Evolutionary conservation across 768 basidiomycete genomes (phyloP), one percentile per base, ranked within the genome.

Genomic region (Trametes meyenii): DNA sequence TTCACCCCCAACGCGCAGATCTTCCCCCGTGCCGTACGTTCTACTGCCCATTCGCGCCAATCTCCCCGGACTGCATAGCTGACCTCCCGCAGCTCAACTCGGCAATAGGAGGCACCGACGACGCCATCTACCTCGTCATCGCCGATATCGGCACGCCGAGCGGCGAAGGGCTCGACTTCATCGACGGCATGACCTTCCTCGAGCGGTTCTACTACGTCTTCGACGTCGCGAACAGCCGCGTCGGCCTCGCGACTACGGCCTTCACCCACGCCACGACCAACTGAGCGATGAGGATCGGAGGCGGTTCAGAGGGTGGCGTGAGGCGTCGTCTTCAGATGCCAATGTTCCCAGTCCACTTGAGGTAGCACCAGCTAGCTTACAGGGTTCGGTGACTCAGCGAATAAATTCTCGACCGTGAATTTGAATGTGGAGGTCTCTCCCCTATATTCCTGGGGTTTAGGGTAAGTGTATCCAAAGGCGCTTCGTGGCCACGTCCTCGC

Each of bases 1-100:
- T 67, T 89, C 58, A 84, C 83, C 2, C 72, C 83, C 10, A 85
- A 88, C 64, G 87, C 85, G 1, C 88, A 90, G 76, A 82, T 84
- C 57, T 89, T 86, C 85, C 87, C 86, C 0, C 81, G 63, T 52
- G 61, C 71, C 7, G 70, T 71, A 60, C 23, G 67, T 63, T 16
- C 12, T 21, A 4, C 24, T 52, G 21, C n/a, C 1, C 35, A n/a
- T 5, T 16, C 39, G 6, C 35, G 26, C 1, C 36, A 14, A 3
- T 23, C 1, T 16, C 7, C 14, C 38, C 17, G 8, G 26, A 19
- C 24, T 24, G 10, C 43, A 19, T 2, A 21, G 11, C 1, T 2
- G 17, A 6, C 11, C 33, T 2, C 40, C 14, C 24, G 35, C 56
- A 66, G 85, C 74, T 86, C 64, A 89, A 90, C 72, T 73, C 75